Evolutionary conservation across 305 asterid species (phyloP), one percentile per base, ranked within the genome.

Genomic region (Fraxinus sp.): DNA sequence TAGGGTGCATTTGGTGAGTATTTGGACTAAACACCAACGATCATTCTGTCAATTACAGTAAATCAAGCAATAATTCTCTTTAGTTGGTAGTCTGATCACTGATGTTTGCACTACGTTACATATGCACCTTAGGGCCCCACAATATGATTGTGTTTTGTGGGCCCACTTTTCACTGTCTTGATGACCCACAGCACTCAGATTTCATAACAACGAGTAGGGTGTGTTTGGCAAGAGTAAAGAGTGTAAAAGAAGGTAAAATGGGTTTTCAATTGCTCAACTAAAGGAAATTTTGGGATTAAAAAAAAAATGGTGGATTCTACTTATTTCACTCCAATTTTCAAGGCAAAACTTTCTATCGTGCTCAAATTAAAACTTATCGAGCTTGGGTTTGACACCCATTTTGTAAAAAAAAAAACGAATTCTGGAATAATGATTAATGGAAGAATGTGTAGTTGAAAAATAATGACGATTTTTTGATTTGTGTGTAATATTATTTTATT

Each of bases 41-140:
- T 52, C 64, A 52, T 32, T 77, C 41, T 75, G 80, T 83, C 77
- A 52, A 28, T 78, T 81, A 28, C 84, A 83, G 84, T 79, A 84
- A 84, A 86, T 80, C 82, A 86, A 64, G 81, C 88, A 88, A 80
- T 86, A 20, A 84, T 79, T 75, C 55, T 71, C 52, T 79, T 32
- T 3, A 70, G 79, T 82, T 80, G 88, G 84, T 76, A 59, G 30
- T 83, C 55, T 77, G 35, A 32, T 32, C 35, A 32, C 35, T 32
- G 20, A 71, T 76, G 83, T 81, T 72, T 81, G 79, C 76, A 68
- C 74, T 73, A 71, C 77, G 52, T 43, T 49, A 83, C 77, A 80
- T 75, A 74, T 83, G 85, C 73, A 49, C 16, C 35, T 7, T 36
- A 10, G 49, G 82, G 30, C 30, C 86, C 86, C 84, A 79, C 82